A percentile compares a stretch with the other conserved stretches of the same genome.
phyloP scores from a whole-genome alignment of 2,329 filamentous ascomycete genomes.

The Hymenoscyphus repandus region DNA sequence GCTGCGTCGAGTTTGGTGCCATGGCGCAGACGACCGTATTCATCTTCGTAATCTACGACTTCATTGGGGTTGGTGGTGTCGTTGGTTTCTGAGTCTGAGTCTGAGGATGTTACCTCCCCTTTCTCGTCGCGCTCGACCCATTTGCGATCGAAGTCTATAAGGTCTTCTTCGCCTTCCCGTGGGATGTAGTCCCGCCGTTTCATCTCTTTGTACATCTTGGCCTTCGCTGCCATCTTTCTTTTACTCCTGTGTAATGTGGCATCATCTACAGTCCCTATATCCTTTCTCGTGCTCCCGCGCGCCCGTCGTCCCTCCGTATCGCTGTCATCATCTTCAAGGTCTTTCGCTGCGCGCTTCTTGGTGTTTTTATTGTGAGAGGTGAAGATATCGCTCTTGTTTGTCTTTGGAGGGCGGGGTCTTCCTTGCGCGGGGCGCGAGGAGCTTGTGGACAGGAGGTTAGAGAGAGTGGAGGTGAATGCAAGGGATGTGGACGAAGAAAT shows the following conservation, averaged over 20 bases:
- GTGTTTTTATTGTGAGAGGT: conserved; percentile 57
- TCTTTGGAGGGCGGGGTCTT: conserved; percentile 47
- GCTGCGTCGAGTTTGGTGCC: conserved; percentile 67
- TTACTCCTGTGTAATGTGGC: conserved; percentile 58
- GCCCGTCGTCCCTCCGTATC: conserved; percentile 41
- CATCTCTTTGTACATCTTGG: conserved; percentile 80
- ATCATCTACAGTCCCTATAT: conserved; percentile 57
- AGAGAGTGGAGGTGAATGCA: conserved; percentile 83
- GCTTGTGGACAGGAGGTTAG: conserved; percentile 65
- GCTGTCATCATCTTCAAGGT: conserved; percentile 46
- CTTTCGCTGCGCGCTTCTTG: conserved; percentile 54
- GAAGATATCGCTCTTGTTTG: conserved; percentile 64
- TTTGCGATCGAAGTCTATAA: conserved; percentile 94
- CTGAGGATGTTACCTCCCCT: conserved; percentile 40
- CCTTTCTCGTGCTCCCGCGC: conserved; percentile 50
- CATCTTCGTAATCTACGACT: conserved; percentile 82
- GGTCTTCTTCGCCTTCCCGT: conserved; percentile 54
- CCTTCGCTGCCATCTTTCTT: conserved; percentile 85
- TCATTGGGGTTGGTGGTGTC: conserved; percentile 39
- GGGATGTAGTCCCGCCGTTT: conserved; percentile 76
- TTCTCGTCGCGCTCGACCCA: conserved; percentile 68
- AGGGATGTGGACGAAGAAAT: conserved; percentile 68
- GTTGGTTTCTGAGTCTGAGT: conserved; percentile 49
- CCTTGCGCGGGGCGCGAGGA: conserved; percentile 37
- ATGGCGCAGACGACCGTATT: conserved; percentile 78